A percentile compares a stretch with the other conserved stretches of the same genome.
Conservation (phyloP, 352 stramenopile species). For the Detonula confervacea region DNA sequence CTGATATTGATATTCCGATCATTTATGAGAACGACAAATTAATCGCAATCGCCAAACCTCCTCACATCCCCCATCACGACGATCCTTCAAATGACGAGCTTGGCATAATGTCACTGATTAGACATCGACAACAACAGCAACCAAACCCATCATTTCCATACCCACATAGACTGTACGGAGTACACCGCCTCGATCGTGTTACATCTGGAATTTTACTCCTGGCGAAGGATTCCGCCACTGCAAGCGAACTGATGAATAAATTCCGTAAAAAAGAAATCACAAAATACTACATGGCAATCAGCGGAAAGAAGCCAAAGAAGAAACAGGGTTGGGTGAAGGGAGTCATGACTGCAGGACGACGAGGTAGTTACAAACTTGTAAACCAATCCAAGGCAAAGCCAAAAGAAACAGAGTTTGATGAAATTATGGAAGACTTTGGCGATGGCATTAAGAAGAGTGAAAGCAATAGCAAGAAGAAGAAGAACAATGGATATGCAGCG, state of each 20-base stretch:
- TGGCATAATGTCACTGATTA: conserved; percentile 58
- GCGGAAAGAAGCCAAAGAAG: conserved; percentile 67
- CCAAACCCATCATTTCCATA: conserved; percentile 19
- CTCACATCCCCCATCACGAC: conserved; percentile 72
- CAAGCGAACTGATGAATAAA: conserved; percentile 51
- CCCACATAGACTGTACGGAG: conserved; percentile 66
- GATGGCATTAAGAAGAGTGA: conserved; percentile 7
- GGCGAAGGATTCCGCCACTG: conserved; percentile 66
- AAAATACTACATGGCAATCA: conserved; percentile 80
- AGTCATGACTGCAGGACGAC: conserved; percentile 62
- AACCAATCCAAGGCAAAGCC: conserved; percentile 14
- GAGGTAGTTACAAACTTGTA: conserved; percentile 73
- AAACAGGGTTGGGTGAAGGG: conserved; percentile 81
- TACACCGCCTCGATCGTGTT: conserved; percentile 76
- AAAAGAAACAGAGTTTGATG: conserved; percentile 10
- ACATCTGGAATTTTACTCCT: conserved; percentile 82
- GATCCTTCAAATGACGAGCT: conserved; percentile 28
- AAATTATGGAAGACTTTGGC: conserved; percentile 1
- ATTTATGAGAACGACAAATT: conserved; percentile 73
- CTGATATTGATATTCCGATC: conserved; percentile 42
- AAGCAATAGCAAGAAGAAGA: conserved; percentile 12
- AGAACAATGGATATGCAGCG: conserved; percentile 35
- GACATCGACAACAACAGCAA: conserved; percentile 46
- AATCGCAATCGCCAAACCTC: conserved; percentile 76
- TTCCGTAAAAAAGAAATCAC: conserved; percentile 54